Conservation (phyloP, 1,139 yeast species). For the Lipomyces yarrowii region DNA sequence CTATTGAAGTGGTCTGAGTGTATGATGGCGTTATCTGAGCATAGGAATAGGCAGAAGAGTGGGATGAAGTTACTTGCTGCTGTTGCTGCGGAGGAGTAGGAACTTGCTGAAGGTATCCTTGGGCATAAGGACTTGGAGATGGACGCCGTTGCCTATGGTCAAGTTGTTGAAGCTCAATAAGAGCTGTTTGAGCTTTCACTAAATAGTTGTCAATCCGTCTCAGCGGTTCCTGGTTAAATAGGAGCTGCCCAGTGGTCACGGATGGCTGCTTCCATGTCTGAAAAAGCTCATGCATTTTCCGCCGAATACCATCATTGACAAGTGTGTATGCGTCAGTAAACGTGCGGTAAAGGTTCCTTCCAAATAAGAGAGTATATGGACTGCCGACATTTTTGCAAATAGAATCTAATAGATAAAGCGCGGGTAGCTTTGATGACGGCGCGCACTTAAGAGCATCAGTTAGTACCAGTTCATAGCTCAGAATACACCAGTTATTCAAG, state of each 20-base stretch:
- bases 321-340: conserved; percentile 78
- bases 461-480: conserved; percentile 6
- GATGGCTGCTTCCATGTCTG: conserved; percentile 79
- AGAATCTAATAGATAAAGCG: conserved; percentile 86
- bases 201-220: conserved; percentile 75
- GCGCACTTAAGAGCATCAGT: conserved; percentile 47
- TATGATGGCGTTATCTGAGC: not conserved
- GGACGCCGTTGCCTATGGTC: conserved; percentile 13
- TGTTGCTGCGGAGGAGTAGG: conserved; percentile 10
- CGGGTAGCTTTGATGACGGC: conserved; percentile 81
- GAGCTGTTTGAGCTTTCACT: conserved; percentile 54
- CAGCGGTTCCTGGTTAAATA: conserved; percentile 73
- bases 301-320: conserved; percentile 74
- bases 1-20: not conserved
- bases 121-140: conserved; percentile 1
- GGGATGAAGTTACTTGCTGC: conserved; percentile 6
- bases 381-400: conserved; percentile 87
- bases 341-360: conserved; percentile 63
- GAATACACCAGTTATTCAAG: conserved; percentile 7
- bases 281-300: conserved; percentile 73
- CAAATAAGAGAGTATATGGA: conserved; percentile 79
- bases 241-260: conserved; percentile 62
- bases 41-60: conserved; percentile 7
- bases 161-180: conserved; percentile 36
- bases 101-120: not conserved